These are phyloP conservation scores for Neofusicoccum sp. DNA, from an alignment of 2,329 filamentous ascomycete genomes.

Conservation along the genomic window DNA sequence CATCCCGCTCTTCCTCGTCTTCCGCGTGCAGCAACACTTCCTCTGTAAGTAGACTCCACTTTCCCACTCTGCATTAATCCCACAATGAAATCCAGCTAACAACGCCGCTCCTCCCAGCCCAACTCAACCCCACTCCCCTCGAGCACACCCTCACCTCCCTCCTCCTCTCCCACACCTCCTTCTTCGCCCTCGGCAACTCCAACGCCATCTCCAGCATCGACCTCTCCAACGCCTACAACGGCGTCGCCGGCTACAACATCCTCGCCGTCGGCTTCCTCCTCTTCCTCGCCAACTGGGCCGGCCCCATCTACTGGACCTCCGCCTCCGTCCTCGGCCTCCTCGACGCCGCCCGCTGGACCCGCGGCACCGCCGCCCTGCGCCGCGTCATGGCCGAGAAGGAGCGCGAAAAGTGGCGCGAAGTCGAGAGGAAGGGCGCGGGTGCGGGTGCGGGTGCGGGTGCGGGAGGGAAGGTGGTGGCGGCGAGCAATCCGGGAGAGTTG, in stretches of 20 bases:
- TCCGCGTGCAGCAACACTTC: constrained; percentile 60
- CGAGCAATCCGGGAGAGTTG: neutral
- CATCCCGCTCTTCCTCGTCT: constrained; percentile 78
- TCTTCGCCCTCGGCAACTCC: constrained; percentile 86
- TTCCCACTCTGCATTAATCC: neutral
- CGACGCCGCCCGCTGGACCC: constrained; percentile 12
- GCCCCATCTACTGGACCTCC: constrained; percentile 82
- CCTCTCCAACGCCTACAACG: constrained; percentile 92
- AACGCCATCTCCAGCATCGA: constrained; percentile 97
- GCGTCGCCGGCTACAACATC: constrained; percentile 76
- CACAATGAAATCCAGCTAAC: neutral
- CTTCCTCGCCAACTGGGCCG: constrained; percentile 89
- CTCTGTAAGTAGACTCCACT: constrained; percentile 35
- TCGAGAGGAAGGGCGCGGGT: constrained; percentile 21
- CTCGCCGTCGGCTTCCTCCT: constrained; percentile 78
- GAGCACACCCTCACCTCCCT: constrained; percentile 68
- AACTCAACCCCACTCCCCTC: constrained; percentile 48
- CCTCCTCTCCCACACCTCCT: constrained; percentile 76
- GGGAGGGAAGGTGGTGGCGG: constrained; percentile 8
- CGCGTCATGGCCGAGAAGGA: constrained; percentile 8
- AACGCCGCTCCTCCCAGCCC: constrained; percentile 23
- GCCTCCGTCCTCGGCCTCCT: constrained; percentile 32
- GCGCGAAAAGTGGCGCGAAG: neutral
- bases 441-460: constrained; percentile 18
- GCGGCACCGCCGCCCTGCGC: neutral